Base-by-base conservation (phyloP, 345 rosid genomes). In the Gossypioides kirkii region DNA sequence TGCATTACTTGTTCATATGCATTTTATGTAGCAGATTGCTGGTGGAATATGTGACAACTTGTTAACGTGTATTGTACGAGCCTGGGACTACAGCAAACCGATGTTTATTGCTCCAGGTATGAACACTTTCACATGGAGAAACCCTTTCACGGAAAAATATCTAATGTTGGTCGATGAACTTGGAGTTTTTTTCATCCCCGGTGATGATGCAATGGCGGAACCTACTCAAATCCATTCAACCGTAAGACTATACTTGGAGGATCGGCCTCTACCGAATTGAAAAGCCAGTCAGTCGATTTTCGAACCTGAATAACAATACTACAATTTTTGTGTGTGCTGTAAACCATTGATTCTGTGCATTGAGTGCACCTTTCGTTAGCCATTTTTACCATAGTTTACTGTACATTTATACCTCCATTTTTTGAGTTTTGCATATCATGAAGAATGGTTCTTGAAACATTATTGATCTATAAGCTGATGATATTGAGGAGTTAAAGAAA, bases 171-270 rank as follows among this genome's bases (percentile, higher is more conserved):
- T 89, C 32, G 98, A 91, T 70, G 99, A 95, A 43, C 94, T 95
- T 36, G 98, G 98, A 68, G 87, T 92, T 72, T 81, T 91, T 58
- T 87, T 92, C 17, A 91, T 95, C 78, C 98, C 96, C 14, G 93
- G 96, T 14, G 91, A 88, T 53, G 98, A 97, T 41, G 94, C 96
- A 58, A 92, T 95, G 97, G 98, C 94, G 6, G 96, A 95, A 82
- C 93, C 97, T 60, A 86, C 90, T 54, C 77, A 84, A 14, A 95
- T 95, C 76, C 85, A 88, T 85, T 84, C 91, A 11, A 91, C 96
- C 9, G 88, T 92, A 10, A 86, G 96, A 61, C 85, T 90, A 41
- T 89, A 87, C 80, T 81, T 82, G 53, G 94, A 89, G 87, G 79
- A 91, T 1, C 85, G 88, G 80, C 73, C 69, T 77, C 86, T 74